A percentile compares a stretch with the other conserved stretches of the same genome.
Evolutionary conservation across 371 early-diverging fungal species (phyloP).

Genomic region (Chytridiales sp.): DNA sequence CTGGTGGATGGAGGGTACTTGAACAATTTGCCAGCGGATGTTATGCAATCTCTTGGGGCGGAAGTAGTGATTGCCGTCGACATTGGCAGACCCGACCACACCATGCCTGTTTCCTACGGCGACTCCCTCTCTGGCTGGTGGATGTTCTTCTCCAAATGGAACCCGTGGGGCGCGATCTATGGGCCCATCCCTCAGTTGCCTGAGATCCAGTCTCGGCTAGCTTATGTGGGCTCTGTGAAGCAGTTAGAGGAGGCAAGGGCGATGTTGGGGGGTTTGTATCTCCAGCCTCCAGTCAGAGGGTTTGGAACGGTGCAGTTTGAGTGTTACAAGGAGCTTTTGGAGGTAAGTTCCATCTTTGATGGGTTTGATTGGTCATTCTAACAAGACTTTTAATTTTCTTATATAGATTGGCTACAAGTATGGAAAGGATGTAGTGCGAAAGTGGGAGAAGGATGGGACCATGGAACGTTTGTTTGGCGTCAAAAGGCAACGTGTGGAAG

Average conservation of each 20-base stretch:
- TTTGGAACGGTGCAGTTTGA: constrained; percentile 94
- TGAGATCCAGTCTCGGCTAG: constrained; percentile 96
- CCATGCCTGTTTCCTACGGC: constrained; percentile 86
- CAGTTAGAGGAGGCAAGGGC: constrained; percentile 88
- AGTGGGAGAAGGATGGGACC: constrained; percentile 82
- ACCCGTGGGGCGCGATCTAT: constrained; percentile 37
- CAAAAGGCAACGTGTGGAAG: constrained; percentile 1
- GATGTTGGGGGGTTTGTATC: constrained; percentile 81
- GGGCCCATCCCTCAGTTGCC: constrained; percentile 86
- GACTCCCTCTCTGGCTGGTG: constrained; percentile 95
- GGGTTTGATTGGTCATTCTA: background rate
- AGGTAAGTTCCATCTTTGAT: constrained; percentile 32
- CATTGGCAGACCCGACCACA: constrained; percentile 89
- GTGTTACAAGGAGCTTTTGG: constrained; percentile 87
- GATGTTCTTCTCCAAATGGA: constrained; percentile 81
- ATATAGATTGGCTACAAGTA: constrained; percentile 80
- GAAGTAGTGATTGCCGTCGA: constrained; percentile 96
- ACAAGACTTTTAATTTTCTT: constrained; percentile 2
- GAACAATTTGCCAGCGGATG: constrained; percentile 97
- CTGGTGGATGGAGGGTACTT: constrained; percentile 99
- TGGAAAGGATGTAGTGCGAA: constrained; percentile 73
- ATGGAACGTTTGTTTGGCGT: constrained; percentile 50
- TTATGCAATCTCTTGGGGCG: constrained; percentile 90
- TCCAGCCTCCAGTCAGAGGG: constrained; percentile 85
- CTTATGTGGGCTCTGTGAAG: constrained; percentile 93